These are phyloP conservation scores for Zopfia rhizophila DNA, from an alignment of 2,329 filamentous ascomycete genomes.

Conservation along the genomic window DNA sequence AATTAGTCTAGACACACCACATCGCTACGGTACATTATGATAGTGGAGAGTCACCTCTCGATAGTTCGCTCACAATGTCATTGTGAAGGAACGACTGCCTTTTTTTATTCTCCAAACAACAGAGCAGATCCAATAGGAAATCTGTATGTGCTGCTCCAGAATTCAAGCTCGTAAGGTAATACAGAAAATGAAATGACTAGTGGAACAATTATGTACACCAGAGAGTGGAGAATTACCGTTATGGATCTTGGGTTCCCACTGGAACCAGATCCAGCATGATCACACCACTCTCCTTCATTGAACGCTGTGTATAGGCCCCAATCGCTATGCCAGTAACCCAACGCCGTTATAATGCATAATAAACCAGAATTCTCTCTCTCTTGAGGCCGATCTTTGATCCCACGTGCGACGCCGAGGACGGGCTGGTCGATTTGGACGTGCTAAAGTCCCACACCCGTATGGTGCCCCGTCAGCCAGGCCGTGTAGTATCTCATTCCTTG, in stretches of 20 bases:
- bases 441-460: not conserved
- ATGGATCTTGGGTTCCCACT: slow-evolving; percentile 5
- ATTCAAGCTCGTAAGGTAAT: slow-evolving; percentile 5
- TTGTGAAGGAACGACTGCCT: too few species aligned
- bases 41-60: too few species aligned
- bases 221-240: slow-evolving; percentile 27
- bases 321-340: slow-evolving; percentile 34
- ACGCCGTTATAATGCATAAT: slow-evolving; percentile 35
- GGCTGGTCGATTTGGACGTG: not conserved
- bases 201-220: slow-evolving; percentile 18
- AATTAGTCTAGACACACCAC: too few species aligned
- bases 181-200: slow-evolving; percentile 9
- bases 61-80: too few species aligned
- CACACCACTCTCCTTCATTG: too few species aligned
- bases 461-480: not conserved
- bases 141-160: too few species aligned
- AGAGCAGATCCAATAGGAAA: too few species aligned
- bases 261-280: too few species aligned
- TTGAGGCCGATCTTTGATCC: not conserved
- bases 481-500: slow-evolving; percentile 68
- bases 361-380: slow-evolving; percentile 1
- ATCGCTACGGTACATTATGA: too few species aligned
- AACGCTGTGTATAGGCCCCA: slow-evolving; percentile 10
- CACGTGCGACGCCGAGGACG: not conserved
- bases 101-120: too few species aligned